Evolutionary conservation across 202 grass and related monocot genomes (phyloP), one percentile per base, ranked within the genome.

Genomic region (Saccharum hybrid): DNA sequence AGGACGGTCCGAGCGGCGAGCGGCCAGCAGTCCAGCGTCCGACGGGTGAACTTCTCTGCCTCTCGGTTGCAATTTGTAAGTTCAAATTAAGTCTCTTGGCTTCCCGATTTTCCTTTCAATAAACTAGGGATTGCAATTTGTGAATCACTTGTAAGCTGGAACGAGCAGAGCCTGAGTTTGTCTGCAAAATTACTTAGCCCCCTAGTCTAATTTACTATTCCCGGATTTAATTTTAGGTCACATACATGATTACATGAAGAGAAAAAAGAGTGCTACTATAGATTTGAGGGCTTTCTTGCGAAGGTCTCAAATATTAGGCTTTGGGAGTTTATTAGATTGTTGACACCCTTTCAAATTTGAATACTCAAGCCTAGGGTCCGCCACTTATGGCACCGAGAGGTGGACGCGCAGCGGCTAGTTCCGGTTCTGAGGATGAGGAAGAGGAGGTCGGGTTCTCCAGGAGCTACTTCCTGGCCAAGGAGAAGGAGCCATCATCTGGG

Each of bases 401-500:
- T 15, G 84, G 71, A 39, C 67, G 81, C 38, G 62, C 87, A 63
- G 83, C 69, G 26, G 81, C 82, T 0, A 87, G 81, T 69, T 78
- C 79, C 37, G 56, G 77, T 0, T 87, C 82, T 1, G 85, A 93
- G 31, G 95, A 88, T 0, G 90, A 90, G 10, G 83, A 92, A 4
- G 96, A 93, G 74, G 93, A 96, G 65, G 78, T 84, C 4, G 88
- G 75, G 7, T 93, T 94, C 67, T 98, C 96, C n/a, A 90, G 96
- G 80, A 98, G 91, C 75, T 98, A 98, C 72, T 98, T 98, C 76
- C 86, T 98, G 13, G 93, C 96, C 71, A 98, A 94, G 89, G 96
- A 98, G 90, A 86, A 90, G 81, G 76, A 90, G 64, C 81, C 91
- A 56, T 96, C 91, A 56, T 96, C 93, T 0, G 75, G 61, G 57